A percentile compares a stretch with the other conserved stretches of the same genome.
phyloP scores from a whole-genome alignment of 1,284 basidiomycete species.

The Ceratorhiza oryzae-sativae region DNA sequence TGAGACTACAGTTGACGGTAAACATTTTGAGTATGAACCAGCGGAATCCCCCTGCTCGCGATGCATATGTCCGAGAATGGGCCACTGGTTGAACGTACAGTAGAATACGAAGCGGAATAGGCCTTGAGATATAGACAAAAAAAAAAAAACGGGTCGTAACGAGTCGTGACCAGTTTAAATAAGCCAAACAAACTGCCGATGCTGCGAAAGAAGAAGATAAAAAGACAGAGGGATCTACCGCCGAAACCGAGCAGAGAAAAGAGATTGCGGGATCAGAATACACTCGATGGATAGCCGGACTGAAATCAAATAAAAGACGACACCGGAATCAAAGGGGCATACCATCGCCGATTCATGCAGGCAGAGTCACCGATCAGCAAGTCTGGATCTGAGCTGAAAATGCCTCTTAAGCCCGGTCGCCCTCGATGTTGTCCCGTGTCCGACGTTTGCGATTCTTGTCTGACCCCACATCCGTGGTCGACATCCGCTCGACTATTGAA shows the following conservation, averaged over 20 bases:
- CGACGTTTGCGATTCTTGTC: constrained; percentile 18
- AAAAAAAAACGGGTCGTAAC: not conserved
- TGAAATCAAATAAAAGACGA: not conserved
- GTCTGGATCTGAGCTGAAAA: not conserved
- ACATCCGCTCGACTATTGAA: constrained; percentile 44
- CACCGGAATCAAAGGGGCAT: not conserved
- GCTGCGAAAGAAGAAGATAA: constrained; percentile 1
- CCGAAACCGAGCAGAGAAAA: not conserved
- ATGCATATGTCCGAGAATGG: constrained; percentile 23
- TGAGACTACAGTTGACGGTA: constrained; percentile 16
- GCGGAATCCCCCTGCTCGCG: not conserved
- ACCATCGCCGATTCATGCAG: not conserved
- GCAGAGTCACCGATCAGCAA: not conserved
- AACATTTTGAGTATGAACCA: constrained; percentile 16
- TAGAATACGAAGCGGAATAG: constrained; percentile 21
- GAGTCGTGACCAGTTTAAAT: constrained; percentile 29
- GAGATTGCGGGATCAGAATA: not conserved
- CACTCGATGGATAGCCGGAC: not conserved
- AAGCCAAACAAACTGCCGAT: constrained; percentile 2
- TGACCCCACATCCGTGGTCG: not conserved
- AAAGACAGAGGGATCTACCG: not conserved
- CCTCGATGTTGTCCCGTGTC: constrained; percentile 19
- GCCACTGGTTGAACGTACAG: constrained; percentile 11
- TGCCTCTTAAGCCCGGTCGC: not conserved
- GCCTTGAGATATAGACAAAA: constrained; percentile 6